Conservation (phyloP, 768 basidiomycete genomes). For the Sporobolomyces phaffii region DNA sequence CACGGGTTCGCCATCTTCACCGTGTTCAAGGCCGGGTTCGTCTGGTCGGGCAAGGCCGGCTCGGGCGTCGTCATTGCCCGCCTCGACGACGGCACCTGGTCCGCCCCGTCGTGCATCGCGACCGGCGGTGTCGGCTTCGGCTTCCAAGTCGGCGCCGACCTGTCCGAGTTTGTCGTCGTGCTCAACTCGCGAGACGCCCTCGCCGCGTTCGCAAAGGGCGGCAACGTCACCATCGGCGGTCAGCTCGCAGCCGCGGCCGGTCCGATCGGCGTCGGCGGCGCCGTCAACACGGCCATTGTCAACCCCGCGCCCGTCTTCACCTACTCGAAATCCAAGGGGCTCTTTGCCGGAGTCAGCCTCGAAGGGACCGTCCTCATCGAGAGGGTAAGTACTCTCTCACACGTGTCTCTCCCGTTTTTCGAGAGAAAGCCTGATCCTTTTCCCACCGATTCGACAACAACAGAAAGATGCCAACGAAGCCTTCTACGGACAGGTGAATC, state of each 20-base stretch:
- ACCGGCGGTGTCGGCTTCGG: slow-evolving; percentile 93
- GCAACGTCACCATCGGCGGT: slow-evolving; percentile 93
- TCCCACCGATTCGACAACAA: no score
- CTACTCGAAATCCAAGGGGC: slow-evolving; percentile 54
- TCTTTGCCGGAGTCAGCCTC: slow-evolving; percentile 88
- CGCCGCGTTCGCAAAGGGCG: slow-evolving; percentile 86
- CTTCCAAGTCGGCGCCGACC: slow-evolving; percentile 90
- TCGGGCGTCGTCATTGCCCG: slow-evolving; percentile 88
- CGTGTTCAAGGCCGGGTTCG: slow-evolving; percentile 72
- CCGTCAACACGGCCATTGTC: slow-evolving; percentile 47
- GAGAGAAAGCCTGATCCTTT: not conserved
- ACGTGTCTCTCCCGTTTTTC: no score
- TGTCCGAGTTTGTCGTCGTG: slow-evolving; percentile 79
- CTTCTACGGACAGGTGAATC: slow-evolving; percentile 71
- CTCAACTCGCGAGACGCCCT: slow-evolving; percentile 96
- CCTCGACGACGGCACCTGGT: slow-evolving; percentile 77
- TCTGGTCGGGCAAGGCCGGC: slow-evolving; percentile 90
- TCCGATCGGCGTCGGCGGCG: slow-evolving; percentile 48
- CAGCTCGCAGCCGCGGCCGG: slow-evolving; percentile 66
- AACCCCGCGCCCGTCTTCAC: slow-evolving; percentile 95
- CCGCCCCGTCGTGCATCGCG: slow-evolving; percentile 92
- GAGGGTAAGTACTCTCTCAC: slow-evolving; percentile 49
- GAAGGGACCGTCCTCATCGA: slow-evolving; percentile 93
- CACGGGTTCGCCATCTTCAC: slow-evolving; percentile 93
- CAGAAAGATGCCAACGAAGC: slow-evolving; percentile 86